phyloP scores from a whole-genome alignment of 2,329 filamentous ascomycete species.

The Fusarium staphyleae region DNA sequence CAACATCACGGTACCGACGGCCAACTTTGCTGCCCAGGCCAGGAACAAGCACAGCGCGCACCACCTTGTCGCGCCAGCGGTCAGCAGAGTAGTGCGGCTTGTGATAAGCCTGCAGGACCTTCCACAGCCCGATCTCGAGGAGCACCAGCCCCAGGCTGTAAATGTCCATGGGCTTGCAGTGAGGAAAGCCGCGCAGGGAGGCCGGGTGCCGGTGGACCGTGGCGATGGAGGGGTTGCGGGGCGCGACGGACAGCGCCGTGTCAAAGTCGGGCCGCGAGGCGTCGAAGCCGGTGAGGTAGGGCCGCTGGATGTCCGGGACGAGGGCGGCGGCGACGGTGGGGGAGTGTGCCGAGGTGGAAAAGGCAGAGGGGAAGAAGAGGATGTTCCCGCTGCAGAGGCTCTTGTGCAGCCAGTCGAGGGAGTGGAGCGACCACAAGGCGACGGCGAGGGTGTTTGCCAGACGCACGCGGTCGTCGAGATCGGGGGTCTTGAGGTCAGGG shows the following conservation, averaged over 20 bases:
- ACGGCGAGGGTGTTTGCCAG: slow-evolving; percentile 54
- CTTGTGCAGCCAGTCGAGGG: slow-evolving; percentile 64
- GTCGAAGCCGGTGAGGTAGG: slow-evolving; percentile 62
- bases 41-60: slow-evolving; percentile 51
- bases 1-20: slow-evolving; percentile 49
- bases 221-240: slow-evolving; percentile 51
- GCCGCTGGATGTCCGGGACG: slow-evolving; percentile 51
- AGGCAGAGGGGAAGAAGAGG: slow-evolving; percentile 58
- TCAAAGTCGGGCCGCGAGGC: slow-evolving; percentile 60
- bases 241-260: slow-evolving; percentile 56
- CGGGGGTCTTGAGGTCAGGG: slow-evolving; percentile 52
- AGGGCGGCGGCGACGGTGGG: slow-evolving; percentile 47
- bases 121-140: slow-evolving; percentile 60
- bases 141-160: slow-evolving; percentile 61
- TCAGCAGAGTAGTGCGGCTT: slow-evolving; percentile 52
- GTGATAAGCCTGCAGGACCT: slow-evolving; percentile 50
- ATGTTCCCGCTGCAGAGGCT: slow-evolving; percentile 61
- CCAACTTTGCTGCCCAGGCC: slow-evolving; percentile 52
- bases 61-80: slow-evolving; percentile 52
- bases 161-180: slow-evolving; percentile 59
- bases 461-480: slow-evolving; percentile 52
- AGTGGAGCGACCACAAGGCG: slow-evolving; percentile 58
- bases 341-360: slow-evolving; percentile 45
- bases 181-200: slow-evolving; percentile 51
- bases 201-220: slow-evolving; percentile 57